Evolutionary conservation across 441 rosid species (phyloP).

Genomic region (Lepidium campestre): DNA sequence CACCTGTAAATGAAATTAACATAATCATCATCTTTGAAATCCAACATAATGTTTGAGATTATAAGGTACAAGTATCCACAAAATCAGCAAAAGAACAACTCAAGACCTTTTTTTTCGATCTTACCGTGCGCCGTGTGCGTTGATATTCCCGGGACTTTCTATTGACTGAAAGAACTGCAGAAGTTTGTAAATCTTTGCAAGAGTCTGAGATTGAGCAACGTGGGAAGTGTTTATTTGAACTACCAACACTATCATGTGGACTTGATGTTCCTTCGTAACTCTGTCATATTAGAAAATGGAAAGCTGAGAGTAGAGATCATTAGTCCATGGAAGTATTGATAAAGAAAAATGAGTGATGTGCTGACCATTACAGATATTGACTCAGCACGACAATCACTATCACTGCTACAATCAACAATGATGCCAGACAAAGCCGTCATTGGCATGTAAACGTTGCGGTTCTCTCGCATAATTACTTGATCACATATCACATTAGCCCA

Average conservation of each 20-base stretch:
- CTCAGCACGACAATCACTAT: neutral
- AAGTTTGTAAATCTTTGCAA: neutral
- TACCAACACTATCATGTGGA: slow-evolving; percentile 5
- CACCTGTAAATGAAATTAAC: no score
- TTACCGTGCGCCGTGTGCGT: neutral
- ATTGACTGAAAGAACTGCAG: neutral
- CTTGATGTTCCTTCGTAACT: slow-evolving; percentile 16
- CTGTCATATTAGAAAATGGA: neutral
- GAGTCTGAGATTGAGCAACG: neutral
- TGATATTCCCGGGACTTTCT: neutral
- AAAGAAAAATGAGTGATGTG: neutral
- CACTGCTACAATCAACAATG: neutral
- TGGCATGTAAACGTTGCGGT: neutral
- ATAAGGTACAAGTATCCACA: neutral
- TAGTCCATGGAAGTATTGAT: neutral
- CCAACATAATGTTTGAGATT: neutral
- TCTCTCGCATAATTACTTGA: neutral
- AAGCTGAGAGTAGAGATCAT: neutral
- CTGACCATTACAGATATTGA: slow-evolving; percentile 4
- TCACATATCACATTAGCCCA: neutral
- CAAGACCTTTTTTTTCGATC: slow-evolving; percentile 2
- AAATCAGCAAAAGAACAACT: neutral
- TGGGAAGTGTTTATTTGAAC: neutral
- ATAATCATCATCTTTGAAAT: neutral
- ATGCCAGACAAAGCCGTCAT: slow-evolving; percentile 5